These are phyloP conservation scores for Colletotrichum falcatum DNA, from an alignment of 2,329 filamentous ascomycete genomes.

Conservation along the genomic window DNA sequence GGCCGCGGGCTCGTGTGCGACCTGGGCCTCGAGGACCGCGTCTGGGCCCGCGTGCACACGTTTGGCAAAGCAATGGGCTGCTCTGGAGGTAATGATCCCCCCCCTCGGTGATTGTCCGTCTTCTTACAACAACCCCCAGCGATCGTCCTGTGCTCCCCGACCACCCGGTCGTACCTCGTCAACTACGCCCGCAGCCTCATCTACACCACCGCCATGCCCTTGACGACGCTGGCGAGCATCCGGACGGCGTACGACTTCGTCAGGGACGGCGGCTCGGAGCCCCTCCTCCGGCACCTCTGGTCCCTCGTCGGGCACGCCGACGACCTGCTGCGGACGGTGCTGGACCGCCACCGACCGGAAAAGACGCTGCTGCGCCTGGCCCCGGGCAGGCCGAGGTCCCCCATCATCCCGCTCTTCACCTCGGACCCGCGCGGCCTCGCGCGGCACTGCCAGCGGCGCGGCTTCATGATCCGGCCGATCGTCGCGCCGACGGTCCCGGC, in stretches of 20 bases:
- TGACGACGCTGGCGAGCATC: conserved; percentile 70
- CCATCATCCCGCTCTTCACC: conserved; percentile 74
- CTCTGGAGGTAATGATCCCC: conserved; percentile 80
- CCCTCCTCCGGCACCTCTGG: conserved; percentile 55
- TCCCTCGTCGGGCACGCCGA: conserved; percentile 59
- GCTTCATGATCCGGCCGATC: conserved; percentile 73
- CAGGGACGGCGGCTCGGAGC: conserved; percentile 59
- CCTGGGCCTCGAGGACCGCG: conserved; percentile 64
- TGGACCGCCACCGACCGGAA: conserved; percentile 36
- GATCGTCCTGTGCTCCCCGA: conserved; percentile 71
- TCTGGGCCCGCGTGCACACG: conserved; percentile 71
- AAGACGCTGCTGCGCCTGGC: conserved; percentile 52
- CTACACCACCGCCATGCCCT: conserved; percentile 78
- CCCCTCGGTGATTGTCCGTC: no score
- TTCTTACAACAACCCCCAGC: conserved; percentile 44
- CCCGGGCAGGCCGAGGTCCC: conserved; percentile 60
- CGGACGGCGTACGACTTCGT: conserved; percentile 69
- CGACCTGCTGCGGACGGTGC: conserved; percentile 55
- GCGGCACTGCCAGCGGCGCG: conserved; percentile 66
- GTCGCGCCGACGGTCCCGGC: conserved; percentile 75
- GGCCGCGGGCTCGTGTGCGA: conserved; percentile 70
- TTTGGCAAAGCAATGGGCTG: conserved; percentile 77
- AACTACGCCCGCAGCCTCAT: conserved; percentile 83
- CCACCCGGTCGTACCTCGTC: conserved; percentile 73
- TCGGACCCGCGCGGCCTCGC: conserved; percentile 69